Conservation (phyloP, 129 eudicot species). For the Flaveria robusta region DNA sequence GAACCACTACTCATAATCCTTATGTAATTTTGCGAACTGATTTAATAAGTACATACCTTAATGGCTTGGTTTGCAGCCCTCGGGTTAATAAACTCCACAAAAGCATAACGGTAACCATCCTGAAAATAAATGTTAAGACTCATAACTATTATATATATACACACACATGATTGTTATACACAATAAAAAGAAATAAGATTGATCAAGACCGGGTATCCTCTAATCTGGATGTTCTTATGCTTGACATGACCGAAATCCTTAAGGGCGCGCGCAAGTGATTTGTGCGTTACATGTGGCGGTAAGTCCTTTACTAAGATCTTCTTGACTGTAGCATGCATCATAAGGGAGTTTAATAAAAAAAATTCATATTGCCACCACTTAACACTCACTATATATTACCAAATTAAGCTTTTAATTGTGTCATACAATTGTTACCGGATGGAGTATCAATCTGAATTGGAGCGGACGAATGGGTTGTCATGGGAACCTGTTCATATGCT, state of each 20-base stretch:
- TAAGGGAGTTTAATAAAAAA: background rate
- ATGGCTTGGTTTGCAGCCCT: conserved; percentile 25
- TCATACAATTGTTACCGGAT: background rate
- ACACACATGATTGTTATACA: background rate
- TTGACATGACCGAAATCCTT: conserved; percentile 23
- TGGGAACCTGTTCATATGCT: background rate
- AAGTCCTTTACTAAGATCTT: conserved; percentile 20
- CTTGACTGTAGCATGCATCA: conserved; percentile 18
- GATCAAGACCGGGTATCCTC: conserved; percentile 13
- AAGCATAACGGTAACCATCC: conserved; percentile 38
- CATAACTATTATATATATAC: background rate
- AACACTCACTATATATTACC: background rate
- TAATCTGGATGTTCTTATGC: conserved; percentile 18
- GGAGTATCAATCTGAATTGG: background rate
- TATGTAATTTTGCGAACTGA: background rate
- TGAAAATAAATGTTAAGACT: background rate
- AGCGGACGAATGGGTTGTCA: background rate
- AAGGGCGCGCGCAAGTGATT: conserved; percentile 6
- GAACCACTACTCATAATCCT: too few species aligned
- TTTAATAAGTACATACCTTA: conserved; percentile 18
- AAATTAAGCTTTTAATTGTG: background rate
- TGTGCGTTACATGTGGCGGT: conserved; percentile 4
- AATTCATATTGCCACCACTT: background rate
- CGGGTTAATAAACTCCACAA: conserved; percentile 20
- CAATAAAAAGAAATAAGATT: background rate